Evolutionary conservation across 805 yeast species (phyloP).

Genomic region (Monosporozyma yasuniensis): DNA sequence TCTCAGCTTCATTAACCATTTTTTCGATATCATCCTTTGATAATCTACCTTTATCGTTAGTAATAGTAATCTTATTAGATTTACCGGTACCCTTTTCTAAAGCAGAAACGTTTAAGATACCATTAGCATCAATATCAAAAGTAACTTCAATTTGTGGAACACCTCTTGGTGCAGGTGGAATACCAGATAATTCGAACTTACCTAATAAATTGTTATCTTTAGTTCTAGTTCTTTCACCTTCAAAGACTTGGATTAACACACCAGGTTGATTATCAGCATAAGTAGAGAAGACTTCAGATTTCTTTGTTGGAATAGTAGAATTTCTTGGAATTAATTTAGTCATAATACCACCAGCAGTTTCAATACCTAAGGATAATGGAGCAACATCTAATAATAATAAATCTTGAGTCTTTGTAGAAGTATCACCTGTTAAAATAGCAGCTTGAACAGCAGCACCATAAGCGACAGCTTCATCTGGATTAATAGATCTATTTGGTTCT

Average conservation of each 20-base stretch:
- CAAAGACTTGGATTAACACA: conserved; percentile 93
- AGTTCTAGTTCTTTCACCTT: conserved; percentile 97
- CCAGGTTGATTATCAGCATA: conserved; percentile 98
- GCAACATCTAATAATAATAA: conserved; percentile 91
- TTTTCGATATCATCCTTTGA: conserved; percentile 96
- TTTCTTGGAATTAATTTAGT: conserved; percentile 95
- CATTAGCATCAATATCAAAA: conserved; percentile 94
- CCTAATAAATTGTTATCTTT: conserved; percentile 94
- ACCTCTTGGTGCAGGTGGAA: conserved; percentile 99
- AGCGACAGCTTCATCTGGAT: conserved; percentile 99
- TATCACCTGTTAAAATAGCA: conserved; percentile 92
- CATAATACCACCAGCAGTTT: conserved; percentile 99
- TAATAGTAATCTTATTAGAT: conserved; percentile 92
- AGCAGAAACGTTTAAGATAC: conserved; percentile 93
- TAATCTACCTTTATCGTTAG: conserved; percentile 97
- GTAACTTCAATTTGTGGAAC: conserved; percentile 97
- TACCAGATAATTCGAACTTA: conserved; percentile 92
- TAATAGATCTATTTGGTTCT: conserved; percentile 92
- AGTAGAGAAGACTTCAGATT: conserved; percentile 93
- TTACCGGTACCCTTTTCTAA: conserved; percentile 98
- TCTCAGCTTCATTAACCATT: conserved; percentile 97
- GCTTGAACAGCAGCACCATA: conserved; percentile 99
- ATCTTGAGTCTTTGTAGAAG: conserved; percentile 93
- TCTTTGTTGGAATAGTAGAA: conserved; percentile 95
- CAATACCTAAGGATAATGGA: conserved; percentile 95